Evolutionary conservation across 345 rosid species (phyloP).

Genomic region (Xanthoceras sorbifolium): DNA sequence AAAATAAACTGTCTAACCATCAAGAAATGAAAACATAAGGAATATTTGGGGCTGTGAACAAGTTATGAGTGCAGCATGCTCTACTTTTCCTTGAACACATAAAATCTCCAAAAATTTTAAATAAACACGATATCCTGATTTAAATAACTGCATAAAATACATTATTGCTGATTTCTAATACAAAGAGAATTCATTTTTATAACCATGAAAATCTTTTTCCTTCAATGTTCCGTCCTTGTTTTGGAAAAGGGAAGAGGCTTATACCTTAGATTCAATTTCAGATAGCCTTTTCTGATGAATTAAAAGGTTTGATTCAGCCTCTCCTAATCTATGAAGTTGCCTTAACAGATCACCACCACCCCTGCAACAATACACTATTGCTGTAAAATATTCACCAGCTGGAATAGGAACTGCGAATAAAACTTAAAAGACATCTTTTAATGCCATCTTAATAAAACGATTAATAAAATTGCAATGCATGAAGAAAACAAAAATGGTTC

Average conservation of each 20-base stretch:
- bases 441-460: neutral
- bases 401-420: neutral
- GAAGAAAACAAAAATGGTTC: neutral
- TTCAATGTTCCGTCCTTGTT: neutral
- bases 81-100: neutral
- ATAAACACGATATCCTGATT: too few relatives aligned
- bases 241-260: neutral
- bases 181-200: neutral
- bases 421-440: constrained; percentile 9
- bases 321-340: constrained; percentile 81
- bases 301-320: constrained; percentile 72
- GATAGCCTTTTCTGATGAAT: constrained; percentile 67
- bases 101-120: neutral
- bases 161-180: neutral
- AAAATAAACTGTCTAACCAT: neutral
- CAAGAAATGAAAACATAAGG: neutral
- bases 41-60: neutral
- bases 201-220: neutral
- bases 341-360: constrained; percentile 82
- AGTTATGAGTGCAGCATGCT: constrained; percentile 1
- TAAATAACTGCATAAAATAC: neutral
- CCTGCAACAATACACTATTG: constrained; percentile 41
- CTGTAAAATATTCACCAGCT: neutral
- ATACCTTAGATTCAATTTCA: constrained; percentile 81
- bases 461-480: neutral